Conservation (phyloP, 202 grass and related monocot genomes). For the Dendrocalamus latiflorus region DNA sequence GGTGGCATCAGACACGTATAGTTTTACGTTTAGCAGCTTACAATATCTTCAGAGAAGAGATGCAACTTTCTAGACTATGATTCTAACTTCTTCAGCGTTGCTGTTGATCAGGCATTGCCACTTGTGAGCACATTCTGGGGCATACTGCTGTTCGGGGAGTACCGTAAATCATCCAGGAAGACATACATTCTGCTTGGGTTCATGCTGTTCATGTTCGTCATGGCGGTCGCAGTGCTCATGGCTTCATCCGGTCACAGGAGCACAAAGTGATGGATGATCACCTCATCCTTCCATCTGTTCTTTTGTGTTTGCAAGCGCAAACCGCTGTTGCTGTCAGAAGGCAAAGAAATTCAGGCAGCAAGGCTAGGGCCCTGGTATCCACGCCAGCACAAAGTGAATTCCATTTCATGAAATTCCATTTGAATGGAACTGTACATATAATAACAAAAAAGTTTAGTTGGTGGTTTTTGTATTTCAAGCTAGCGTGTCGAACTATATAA, state of each 20-base stretch:
- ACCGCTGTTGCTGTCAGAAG: not conserved
- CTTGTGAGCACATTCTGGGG: too few species aligned
- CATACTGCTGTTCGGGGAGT: slow-evolving; percentile 82
- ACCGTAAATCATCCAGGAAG: slow-evolving; percentile 69
- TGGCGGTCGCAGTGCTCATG: slow-evolving; percentile 73
- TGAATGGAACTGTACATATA: slow-evolving; percentile 33
- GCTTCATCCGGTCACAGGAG: slow-evolving; percentile 88
- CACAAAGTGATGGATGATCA: slow-evolving; percentile 23
- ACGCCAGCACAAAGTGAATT: not conserved
- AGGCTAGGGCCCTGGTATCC: not conserved
- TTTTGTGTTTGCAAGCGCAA: not conserved
- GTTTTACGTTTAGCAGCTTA: not conserved
- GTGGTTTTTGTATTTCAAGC: not conserved
- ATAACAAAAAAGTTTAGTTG: not conserved
- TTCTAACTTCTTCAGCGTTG: slow-evolving; percentile 14
- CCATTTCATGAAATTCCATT: slow-evolving; percentile 13
- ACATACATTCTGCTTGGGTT: slow-evolving; percentile 63
- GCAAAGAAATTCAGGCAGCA: slow-evolving; percentile 6
- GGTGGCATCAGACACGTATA: not conserved
- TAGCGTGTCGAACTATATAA: not conserved
- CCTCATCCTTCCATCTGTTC: not conserved
- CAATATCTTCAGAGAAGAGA: not conserved
- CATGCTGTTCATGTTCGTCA: slow-evolving; percentile 82
- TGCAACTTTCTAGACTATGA: not conserved
- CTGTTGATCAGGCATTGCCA: slow-evolving; percentile 62